Evolutionary conservation across 208 protist species (phyloP).

Genomic region (Acanthamoeba triangularis): DNA sequence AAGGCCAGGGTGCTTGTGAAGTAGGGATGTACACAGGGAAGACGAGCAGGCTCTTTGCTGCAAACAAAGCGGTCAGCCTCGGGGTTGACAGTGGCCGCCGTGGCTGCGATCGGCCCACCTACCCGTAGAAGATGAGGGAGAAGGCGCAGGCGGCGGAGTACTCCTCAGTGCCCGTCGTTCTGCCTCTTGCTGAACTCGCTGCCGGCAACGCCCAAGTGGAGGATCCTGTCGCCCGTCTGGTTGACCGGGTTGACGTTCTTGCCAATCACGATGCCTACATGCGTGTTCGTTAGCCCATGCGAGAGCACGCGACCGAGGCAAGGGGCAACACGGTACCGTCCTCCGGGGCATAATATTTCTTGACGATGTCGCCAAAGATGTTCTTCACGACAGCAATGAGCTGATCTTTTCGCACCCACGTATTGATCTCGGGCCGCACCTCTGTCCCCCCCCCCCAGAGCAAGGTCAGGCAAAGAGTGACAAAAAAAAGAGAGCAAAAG

Average conservation of each 20-base stretch:
- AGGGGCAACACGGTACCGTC: not conserved
- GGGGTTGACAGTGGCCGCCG: too few relatives aligned
- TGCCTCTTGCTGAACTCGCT: constrained; percentile 49
- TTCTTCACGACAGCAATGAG: constrained; percentile 77
- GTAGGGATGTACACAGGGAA: not conserved
- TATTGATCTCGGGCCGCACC: constrained; percentile 82
- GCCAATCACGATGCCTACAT: constrained; percentile 81
- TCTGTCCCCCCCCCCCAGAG: not conserved
- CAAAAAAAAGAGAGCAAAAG: not conserved
- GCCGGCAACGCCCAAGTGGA: constrained; percentile 82
- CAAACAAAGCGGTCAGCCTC: too few relatives aligned
- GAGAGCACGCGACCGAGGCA: too few relatives aligned
- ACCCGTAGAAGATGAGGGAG: not conserved
- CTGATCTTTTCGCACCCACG: constrained; percentile 83
- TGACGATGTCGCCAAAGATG: constrained; percentile 84
- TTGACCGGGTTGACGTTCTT: constrained; percentile 82
- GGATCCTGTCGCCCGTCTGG: constrained; percentile 82
- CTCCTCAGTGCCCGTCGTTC: constrained; percentile 68
- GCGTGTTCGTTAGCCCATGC: not conserved
- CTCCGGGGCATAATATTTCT: constrained; percentile 80
- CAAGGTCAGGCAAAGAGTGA: not conserved
- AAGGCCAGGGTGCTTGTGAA: not conserved
- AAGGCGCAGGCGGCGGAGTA: not conserved
- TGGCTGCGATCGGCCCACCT: not conserved
- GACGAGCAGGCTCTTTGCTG: not conserved